phyloP scores from a whole-genome alignment of 345 rosid genomes.

The Aquilaria malaccensis region DNA sequence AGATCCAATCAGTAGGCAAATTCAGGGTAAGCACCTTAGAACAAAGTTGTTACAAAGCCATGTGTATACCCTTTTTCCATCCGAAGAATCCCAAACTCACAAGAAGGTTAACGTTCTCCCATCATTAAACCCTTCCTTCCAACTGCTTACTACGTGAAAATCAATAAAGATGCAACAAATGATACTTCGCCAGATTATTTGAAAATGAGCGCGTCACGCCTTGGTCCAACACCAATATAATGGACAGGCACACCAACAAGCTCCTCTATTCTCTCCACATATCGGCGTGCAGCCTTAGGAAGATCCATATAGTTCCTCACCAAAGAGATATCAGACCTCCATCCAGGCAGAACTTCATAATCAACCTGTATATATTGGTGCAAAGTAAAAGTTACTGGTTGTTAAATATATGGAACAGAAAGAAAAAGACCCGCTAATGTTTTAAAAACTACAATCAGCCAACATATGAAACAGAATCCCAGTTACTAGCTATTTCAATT shows the following conservation, averaged over 20 bases:
- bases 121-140: neutral
- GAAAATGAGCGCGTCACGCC: slow-evolving; percentile 85
- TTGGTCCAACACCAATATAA: slow-evolving; percentile 90
- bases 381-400: too few relatives aligned
- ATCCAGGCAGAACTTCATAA: slow-evolving; percentile 87
- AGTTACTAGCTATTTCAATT: too few relatives aligned
- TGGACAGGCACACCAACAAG: slow-evolving; percentile 76
- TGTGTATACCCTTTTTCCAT: slow-evolving; percentile 5
- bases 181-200: slow-evolving; percentile 32
- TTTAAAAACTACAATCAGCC: too few relatives aligned
- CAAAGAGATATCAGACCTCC: slow-evolving; percentile 78
- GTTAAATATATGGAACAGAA: too few relatives aligned
- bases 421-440: too few relatives aligned
- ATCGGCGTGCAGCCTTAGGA: slow-evolving; percentile 70
- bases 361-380: slow-evolving; percentile 49
- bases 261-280: slow-evolving; percentile 88
- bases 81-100: neutral
- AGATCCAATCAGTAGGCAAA: too few relatives aligned
- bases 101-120: neutral
- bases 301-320: slow-evolving; percentile 71
- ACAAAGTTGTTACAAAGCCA: neutral
- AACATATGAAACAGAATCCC: too few relatives aligned
- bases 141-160: neutral
- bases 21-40: too few relatives aligned
- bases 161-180: neutral